Base-by-base conservation (phyloP, 129 eudicot genomes). In the Glebionis coronaria region DNA sequence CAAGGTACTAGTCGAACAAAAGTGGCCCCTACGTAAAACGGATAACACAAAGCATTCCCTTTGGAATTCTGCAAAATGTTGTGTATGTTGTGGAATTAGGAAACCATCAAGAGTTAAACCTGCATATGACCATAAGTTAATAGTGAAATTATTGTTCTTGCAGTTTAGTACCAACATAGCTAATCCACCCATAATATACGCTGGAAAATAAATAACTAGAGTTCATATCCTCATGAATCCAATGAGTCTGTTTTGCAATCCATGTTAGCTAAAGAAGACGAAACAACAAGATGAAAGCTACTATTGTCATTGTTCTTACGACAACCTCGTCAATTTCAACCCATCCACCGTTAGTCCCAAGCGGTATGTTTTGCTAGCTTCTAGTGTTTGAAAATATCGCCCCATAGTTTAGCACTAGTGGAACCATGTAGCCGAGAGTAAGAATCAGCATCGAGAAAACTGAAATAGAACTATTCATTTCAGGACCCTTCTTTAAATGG, bases 61-160 rank as follows among this genome's bases (percentile, higher is more conserved):
- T 42, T 75, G 2, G 95, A 88, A 58, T 44, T 76, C 40, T 63
- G 76, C 47, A 92, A 78, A 4, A 78, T 20, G 60, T 88, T 91
- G 65, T 85, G 80, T 19, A 85, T 19, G 56, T 76, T 92, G 98
- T 10, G 98, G 96, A 44, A 88, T 38, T 10, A 88, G 87, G 63
- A 88, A 88, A 9, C 87, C 84, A 35, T 92, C 98, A 20, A 88
- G 82, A 6, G 79, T 60, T 60, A 92, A 71, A 27, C 98, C 95
- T 6, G 82, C 84, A 57, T 78, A 92, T 3, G 98, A 83, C 78
- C 78, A 74, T 20, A 92, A 44, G 61, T 80, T 75, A 14, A 35
- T 61, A 19, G 45, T 38, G 65, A 46, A 15, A 16, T 31, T 44
- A 13, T 65, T 74, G 78, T 79, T 81, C 56, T 35, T 80, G 74